Conservation (phyloP, 306 rosid genomes). For the Trichosanthes cucumerina region DNA sequence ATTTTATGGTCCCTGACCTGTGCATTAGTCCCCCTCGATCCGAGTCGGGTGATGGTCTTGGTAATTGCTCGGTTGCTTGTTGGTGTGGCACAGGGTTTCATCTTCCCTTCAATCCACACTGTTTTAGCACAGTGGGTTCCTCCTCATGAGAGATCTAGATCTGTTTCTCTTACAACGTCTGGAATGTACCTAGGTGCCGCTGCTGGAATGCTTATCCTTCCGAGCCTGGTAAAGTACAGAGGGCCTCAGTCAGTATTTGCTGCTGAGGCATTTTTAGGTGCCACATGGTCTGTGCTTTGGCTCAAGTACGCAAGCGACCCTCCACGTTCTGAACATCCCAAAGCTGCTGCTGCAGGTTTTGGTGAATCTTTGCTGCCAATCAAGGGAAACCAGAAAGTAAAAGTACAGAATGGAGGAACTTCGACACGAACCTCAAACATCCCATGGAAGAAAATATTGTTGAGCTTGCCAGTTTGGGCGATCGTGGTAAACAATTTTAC, state of each 20-base stretch:
- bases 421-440: constrained; percentile 29
- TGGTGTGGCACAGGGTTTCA: constrained; percentile 90
- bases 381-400: constrained; percentile 41
- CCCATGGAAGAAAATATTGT: constrained; percentile 73
- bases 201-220: constrained; percentile 74
- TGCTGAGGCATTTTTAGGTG: constrained; percentile 75
- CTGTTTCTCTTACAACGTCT: constrained; percentile 86
- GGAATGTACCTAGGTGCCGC: constrained; percentile 98
- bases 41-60: constrained; percentile 38
- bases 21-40: constrained; percentile 72
- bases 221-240: constrained; percentile 57
- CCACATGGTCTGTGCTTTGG: constrained; percentile 78
- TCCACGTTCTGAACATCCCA: constrained; percentile 68
- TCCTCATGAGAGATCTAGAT: constrained; percentile 90
- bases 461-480: constrained; percentile 91
- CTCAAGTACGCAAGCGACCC: constrained; percentile 59
- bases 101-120: constrained; percentile 91
- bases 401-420: constrained; percentile 35
- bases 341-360: constrained; percentile 68
- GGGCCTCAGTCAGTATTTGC: constrained; percentile 88
- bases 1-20: constrained; percentile 79
- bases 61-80: constrained; percentile 82
- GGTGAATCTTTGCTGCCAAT: constrained; percentile 61
- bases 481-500: constrained; percentile 94
- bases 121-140: constrained; percentile 99